phyloP scores from a whole-genome alignment of 2,329 filamentous ascomycete species.

The Conoideocrella luteorostrata region DNA sequence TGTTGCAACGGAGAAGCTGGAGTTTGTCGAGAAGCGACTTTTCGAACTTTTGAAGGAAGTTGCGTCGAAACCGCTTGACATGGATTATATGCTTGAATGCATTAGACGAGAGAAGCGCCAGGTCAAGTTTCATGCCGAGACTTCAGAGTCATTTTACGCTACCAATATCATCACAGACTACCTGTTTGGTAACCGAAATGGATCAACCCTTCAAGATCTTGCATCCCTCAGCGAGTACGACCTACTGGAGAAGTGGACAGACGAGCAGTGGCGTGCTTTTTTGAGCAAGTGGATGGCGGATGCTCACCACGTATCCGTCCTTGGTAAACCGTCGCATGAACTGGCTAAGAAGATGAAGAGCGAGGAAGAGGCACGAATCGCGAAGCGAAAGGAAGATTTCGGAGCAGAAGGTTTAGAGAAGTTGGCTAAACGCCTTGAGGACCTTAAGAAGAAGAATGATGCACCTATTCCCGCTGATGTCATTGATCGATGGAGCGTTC shows the following conservation, averaged over 20 bases:
- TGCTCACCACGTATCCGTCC: conserved; percentile 77
- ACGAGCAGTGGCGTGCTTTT: conserved; percentile 77
- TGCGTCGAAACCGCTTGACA: conserved; percentile 72
- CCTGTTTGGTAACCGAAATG: conserved; percentile 80
- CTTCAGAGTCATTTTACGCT: conserved; percentile 72
- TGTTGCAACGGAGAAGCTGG: conserved; percentile 80
- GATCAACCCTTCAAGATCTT: conserved; percentile 63
- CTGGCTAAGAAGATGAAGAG: conserved; percentile 75
- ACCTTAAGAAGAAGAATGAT: conserved; percentile 84
- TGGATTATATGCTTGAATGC: conserved; percentile 85
- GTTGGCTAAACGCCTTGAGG: conserved; percentile 68
- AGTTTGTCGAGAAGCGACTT: conserved; percentile 76
- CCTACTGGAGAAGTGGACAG: conserved; percentile 68
- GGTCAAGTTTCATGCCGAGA: conserved; percentile 77
- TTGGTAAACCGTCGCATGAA: conserved; percentile 78
- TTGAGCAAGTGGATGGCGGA: conserved; percentile 79
- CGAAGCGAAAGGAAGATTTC: conserved; percentile 69
- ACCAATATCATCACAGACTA: conserved; percentile 87
- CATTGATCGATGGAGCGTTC: conserved; percentile 76
- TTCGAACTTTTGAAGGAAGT: conserved; percentile 79
- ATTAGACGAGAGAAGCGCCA: conserved; percentile 75
- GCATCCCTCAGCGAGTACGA: conserved; percentile 55
- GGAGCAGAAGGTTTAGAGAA: conserved; percentile 75
- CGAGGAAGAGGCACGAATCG: conserved; percentile 72
- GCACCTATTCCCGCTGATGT: conserved; percentile 74